phyloP scores from a whole-genome alignment of 768 basidiomycete genomes.

The Strobilomyces echinocephalus region DNA sequence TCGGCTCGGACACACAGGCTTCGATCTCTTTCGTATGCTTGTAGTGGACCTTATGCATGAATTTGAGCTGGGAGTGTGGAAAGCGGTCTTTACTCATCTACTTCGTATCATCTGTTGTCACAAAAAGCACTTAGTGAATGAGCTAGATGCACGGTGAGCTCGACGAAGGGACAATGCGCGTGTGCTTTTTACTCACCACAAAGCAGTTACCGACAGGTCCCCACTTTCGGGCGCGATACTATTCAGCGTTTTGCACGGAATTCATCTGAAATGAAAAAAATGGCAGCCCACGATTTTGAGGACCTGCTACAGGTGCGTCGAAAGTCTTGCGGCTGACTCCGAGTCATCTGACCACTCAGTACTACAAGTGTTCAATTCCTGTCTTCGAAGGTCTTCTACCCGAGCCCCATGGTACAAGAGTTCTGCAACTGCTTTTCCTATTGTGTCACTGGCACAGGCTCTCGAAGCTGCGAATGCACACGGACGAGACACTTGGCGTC shows the following conservation, averaged over 20 bases:
- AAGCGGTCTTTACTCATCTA: not conserved
- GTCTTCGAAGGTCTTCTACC: no score
- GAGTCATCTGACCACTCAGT: no score
- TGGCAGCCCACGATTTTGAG: not conserved
- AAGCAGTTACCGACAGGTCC: not conserved
- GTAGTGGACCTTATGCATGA: not conserved
- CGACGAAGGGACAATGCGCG: not conserved
- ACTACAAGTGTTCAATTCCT: no score
- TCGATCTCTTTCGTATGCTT: not conserved
- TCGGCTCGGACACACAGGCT: not conserved
- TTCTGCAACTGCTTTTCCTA: no score
- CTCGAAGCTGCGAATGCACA: no score
- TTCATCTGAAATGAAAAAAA: not conserved
- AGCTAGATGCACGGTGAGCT: not conserved
- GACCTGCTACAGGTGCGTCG: not conserved
- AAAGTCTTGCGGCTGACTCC: no score
- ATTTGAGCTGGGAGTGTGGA: not conserved
- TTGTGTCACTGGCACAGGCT: no score
- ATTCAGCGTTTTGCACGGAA: not conserved
- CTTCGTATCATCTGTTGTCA: not conserved
- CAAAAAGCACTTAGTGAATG: not conserved
- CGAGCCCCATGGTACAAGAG: no score
- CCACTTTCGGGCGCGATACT: not conserved
- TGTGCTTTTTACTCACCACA: not conserved
- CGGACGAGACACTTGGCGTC: no score